phyloP scores from a whole-genome alignment of 192 early-diverging fungal species.

The Jimgerdemannia lactiflua region DNA sequence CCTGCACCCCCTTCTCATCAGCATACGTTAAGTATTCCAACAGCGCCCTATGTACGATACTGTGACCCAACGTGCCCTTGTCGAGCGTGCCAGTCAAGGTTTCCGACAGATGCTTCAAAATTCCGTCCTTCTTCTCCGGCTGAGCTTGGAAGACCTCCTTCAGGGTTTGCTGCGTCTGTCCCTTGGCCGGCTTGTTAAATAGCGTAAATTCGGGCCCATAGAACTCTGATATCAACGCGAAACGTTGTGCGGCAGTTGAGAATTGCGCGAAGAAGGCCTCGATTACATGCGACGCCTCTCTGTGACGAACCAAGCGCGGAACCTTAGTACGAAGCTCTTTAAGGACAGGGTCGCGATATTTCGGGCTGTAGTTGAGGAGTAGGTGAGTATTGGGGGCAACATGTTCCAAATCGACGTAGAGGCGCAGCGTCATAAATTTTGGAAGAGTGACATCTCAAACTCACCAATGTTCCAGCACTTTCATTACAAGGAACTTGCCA shows the following conservation, averaged over 20 bases:
- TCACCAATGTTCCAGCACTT: slow-evolving; percentile 82
- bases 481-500: slow-evolving; percentile 85
- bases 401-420: not conserved
- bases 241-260: slow-evolving; percentile 71
- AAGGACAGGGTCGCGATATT: slow-evolving; percentile 68
- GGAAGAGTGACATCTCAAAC: not conserved
- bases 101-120: slow-evolving; percentile 69
- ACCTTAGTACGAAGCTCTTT: slow-evolving; percentile 78
- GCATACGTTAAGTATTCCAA: slow-evolving; percentile 78
- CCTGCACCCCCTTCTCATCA: slow-evolving; percentile 56
- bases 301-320: slow-evolving; percentile 82
- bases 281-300: slow-evolving; percentile 81
- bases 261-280: slow-evolving; percentile 85
- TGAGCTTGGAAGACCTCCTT: slow-evolving; percentile 56
- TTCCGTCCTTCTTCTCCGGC: slow-evolving; percentile 65
- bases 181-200: slow-evolving; percentile 53
- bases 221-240: slow-evolving; percentile 82
- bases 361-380: slow-evolving; percentile 34
- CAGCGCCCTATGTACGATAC: slow-evolving; percentile 84
- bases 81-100: slow-evolving; percentile 73
- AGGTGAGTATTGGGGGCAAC: not conserved
- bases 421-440: not conserved
- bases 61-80: slow-evolving; percentile 74
- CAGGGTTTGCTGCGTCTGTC: slow-evolving; percentile 42
- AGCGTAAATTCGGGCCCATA: slow-evolving; percentile 91